These are phyloP conservation scores for Coemansia sp. DNA, from an alignment of 192 early-diverging fungal genomes.

Conservation along the genomic window DNA sequence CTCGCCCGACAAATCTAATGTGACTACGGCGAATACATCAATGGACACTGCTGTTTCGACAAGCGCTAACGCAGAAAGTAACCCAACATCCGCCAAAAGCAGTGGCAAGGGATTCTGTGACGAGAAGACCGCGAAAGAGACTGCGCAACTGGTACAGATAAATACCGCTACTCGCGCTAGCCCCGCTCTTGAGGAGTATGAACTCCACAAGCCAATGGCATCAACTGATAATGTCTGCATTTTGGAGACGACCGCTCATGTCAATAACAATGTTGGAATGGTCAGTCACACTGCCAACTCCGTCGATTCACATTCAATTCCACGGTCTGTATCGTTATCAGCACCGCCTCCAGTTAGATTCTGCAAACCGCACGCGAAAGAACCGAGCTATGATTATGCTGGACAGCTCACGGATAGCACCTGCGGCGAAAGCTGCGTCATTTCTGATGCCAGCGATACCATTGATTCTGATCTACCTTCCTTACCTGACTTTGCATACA, in stretches of 20 bases:
- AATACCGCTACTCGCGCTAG: not conserved
- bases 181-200: not conserved
- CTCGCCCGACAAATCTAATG: slow-evolving; percentile 24
- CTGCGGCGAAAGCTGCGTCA: slow-evolving; percentile 12
- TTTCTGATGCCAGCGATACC: slow-evolving; percentile 32
- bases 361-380: slow-evolving; percentile 5
- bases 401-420: slow-evolving; percentile 10
- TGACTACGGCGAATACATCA: slow-evolving; percentile 13
- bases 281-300: slow-evolving; percentile 4
- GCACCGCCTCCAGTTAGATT: not conserved
- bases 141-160: not conserved
- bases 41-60: slow-evolving; percentile 8
- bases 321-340: not conserved
- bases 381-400: slow-evolving; percentile 13
- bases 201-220: not conserved
- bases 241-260: not conserved
- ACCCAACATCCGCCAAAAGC: not conserved
- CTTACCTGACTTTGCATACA: slow-evolving; percentile 9
- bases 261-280: not conserved
- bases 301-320: not conserved
- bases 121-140: not conserved
- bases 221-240: not conserved
- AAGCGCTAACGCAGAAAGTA: not conserved
- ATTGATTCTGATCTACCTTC: slow-evolving; percentile 22
- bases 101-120: not conserved